phyloP scores from a whole-genome alignment of 2,329 filamentous ascomycete species.

The Trichoderma sp. region DNA sequence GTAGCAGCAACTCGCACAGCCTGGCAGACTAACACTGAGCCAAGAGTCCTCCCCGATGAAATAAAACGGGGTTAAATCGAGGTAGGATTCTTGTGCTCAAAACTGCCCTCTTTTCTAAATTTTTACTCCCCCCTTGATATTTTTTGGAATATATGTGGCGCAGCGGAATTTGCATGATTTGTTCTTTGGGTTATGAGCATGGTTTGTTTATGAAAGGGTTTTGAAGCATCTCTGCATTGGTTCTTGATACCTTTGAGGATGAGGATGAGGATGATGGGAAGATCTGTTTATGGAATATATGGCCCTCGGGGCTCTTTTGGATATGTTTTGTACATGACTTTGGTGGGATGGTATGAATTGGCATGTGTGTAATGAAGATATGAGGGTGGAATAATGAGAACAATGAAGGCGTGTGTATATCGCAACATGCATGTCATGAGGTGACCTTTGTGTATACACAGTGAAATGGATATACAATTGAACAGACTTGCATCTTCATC shows the following conservation, averaged over 20 bases:
- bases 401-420: not conserved
- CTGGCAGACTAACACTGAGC: conserved; percentile 26
- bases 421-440: not conserved
- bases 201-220: not conserved
- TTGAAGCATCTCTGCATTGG: not conserved
- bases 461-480: not conserved
- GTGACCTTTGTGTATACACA: not conserved
- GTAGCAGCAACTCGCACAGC: conserved; percentile 29
- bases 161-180: not conserved
- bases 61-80: not conserved
- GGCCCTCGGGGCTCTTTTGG: not conserved
- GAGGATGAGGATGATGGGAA: not conserved
- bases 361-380: not conserved
- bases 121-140: not conserved
- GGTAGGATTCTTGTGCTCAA: not conserved
- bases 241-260: not conserved
- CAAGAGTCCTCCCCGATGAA: not conserved
- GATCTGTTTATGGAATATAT: not conserved
- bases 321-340: not conserved
- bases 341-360: not conserved
- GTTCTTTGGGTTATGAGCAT: not conserved
- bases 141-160: not conserved
- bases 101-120: not conserved
- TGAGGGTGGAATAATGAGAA: not conserved
- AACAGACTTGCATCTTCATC: too few species aligned